Evolutionary conservation across 1,139 yeast genomes (phyloP).

Genomic region (Sugiyamaella pinicola): DNA sequence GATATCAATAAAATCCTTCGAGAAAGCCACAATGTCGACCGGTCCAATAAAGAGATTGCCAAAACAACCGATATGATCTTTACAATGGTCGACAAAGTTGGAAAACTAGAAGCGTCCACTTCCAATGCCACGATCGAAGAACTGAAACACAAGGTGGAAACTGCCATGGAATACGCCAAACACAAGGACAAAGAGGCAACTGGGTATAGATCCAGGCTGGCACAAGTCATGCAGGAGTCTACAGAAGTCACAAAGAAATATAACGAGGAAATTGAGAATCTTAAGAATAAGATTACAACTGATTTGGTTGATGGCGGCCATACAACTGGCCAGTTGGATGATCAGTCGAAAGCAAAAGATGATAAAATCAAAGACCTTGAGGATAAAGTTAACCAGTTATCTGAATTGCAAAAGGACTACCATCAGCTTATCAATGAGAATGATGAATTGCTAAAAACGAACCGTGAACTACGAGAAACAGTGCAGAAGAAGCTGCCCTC

Average conservation of each 20-base stretch:
- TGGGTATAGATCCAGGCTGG: slow-evolving; percentile 26
- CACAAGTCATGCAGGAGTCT: slow-evolving; percentile 25
- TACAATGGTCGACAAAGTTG: slow-evolving; percentile 12
- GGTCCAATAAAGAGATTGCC: slow-evolving; percentile 12
- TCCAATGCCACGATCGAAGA: slow-evolving; percentile 15
- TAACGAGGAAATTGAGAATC: slow-evolving; percentile 15
- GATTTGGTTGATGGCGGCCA: not conserved
- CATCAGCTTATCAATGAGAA: slow-evolving; percentile 11
- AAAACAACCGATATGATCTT: slow-evolving; percentile 18
- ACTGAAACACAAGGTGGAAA: slow-evolving; percentile 23
- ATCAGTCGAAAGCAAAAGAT: slow-evolving; percentile 3
- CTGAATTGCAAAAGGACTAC: slow-evolving; percentile 17
- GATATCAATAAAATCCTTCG: slow-evolving; percentile 20
- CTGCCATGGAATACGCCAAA: slow-evolving; percentile 30
- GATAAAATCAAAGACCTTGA: slow-evolving; percentile 6
- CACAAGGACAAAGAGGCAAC: slow-evolving; percentile 27
- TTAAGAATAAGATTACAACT: slow-evolving; percentile 1
- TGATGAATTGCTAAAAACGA: slow-evolving; percentile 4
- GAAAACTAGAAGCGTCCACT: slow-evolving; percentile 1
- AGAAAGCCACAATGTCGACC: slow-evolving; percentile 10
- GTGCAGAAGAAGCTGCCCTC: too few relatives aligned
- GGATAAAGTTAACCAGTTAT: not conserved
- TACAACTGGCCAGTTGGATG: too few relatives aligned
- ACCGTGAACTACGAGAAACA: slow-evolving; percentile 11
- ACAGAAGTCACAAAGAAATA: slow-evolving; percentile 22